Evolutionary conservation across 148 eudicot genomes (phyloP).

Genomic region (Camellia lanceoleosa): DNA sequence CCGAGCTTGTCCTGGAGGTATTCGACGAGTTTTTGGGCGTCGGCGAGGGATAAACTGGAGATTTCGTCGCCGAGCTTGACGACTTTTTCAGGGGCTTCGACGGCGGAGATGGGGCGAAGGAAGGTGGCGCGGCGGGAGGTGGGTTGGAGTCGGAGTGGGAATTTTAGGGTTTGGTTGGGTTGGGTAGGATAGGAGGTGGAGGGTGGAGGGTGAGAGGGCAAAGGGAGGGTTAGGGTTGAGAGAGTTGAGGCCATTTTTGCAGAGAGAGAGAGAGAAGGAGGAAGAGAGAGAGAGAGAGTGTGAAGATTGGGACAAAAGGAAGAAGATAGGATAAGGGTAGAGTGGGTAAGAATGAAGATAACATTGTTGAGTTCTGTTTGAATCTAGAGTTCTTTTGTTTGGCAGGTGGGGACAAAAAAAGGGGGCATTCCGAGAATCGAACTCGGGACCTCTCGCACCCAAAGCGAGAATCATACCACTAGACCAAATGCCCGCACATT

Average conservation of each 20-base stretch:
- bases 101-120: slow-evolving; percentile 66
- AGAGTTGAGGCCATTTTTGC: slow-evolving; percentile 23
- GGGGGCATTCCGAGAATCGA: slow-evolving; percentile 43
- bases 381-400: too few relatives aligned
- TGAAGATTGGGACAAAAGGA: not conserved
- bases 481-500: slow-evolving; percentile 47
- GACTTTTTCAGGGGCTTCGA: slow-evolving; percentile 66
- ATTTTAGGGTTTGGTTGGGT: slow-evolving; percentile 25
- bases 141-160: slow-evolving; percentile 31
- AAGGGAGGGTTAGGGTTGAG: slow-evolving; percentile 24
- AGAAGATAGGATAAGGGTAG: slow-evolving; percentile 18
- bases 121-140: slow-evolving; percentile 38
- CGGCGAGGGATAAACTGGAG: slow-evolving; percentile 59
- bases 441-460: slow-evolving; percentile 78
- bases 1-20: slow-evolving; percentile 77
- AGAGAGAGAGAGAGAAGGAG: slow-evolving; percentile 1
- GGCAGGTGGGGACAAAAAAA: too few relatives aligned
- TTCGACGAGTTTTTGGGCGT: slow-evolving; percentile 68
- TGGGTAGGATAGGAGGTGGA: slow-evolving; percentile 22
- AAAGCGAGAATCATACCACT: slow-evolving; percentile 69
- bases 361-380: too few relatives aligned
- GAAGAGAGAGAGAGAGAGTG: not conserved
- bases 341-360: too few relatives aligned
- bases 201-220: slow-evolving; percentile 24
- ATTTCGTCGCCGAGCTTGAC: slow-evolving; percentile 48